Evolutionary conservation across 768 basidiomycete species (phyloP), one percentile per base, ranked within the genome.

Genomic region (Auriculariales sp.): DNA sequence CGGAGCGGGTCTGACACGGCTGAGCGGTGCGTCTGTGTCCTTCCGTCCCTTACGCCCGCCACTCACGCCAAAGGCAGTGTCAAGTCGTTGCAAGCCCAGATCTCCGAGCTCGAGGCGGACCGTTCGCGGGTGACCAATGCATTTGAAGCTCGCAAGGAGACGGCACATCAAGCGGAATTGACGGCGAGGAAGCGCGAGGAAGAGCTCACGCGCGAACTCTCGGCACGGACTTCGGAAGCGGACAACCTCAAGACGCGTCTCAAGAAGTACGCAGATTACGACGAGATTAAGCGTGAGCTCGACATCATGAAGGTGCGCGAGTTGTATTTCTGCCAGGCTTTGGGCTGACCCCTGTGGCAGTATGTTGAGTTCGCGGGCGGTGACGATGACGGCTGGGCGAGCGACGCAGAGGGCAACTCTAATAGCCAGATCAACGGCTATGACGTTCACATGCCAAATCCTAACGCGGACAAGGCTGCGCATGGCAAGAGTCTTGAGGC

Each of bases 231-330:
- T 3, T 61, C 62, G 2, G 92, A 95, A 64, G 68, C 83, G 3
- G 82, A 83, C 14, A 72, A 72, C 45, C 69, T 93, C 2, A 80
- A 75, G 60, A 65, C 68, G 29, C 80, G 79, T 55, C 66, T 98
- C 31, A 79, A 77, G 57, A 77, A 77, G 55, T 87, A 83, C 53
- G 63, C 63, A 14, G 91, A 99, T 63, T 98, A 99, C 58, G 94
- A 98, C 58, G 93, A 98, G 67, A 80, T 98, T 59, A 98, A 98
- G 68, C 82, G 95, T 25, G 95, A 99, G 62, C 73, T 99, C 27
- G 92, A 92, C 60, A 98, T 99, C 55, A 88, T 98, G 89, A 97
- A 99, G 79, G 95, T 88, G 46, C 42, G 67, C 25, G 32, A 14
- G 19, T 9, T 39, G n/a, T n/a, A 12, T 39, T 6, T 1, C 3